A percentile compares a stretch with the other conserved stretches of the same genome.
phyloP scores from a whole-genome alignment of 768 basidiomycete species.

The Serendipita vermifera region DNA sequence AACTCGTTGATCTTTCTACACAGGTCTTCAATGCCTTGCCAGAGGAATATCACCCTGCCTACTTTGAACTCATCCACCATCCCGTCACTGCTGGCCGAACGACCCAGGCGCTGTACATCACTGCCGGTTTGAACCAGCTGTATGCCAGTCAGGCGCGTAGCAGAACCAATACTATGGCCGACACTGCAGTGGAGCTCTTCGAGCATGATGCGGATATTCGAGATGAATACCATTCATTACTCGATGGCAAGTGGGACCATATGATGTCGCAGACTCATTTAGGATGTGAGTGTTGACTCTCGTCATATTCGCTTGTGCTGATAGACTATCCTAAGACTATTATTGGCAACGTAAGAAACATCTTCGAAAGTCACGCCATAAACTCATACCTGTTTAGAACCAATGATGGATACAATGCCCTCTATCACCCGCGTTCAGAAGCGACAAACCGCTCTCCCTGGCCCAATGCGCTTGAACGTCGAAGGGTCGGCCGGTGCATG shows the following conservation, averaged over 20 bases:
- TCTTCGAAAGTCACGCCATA: too few species aligned
- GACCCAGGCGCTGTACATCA: slow-evolving; percentile 43
- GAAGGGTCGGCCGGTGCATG: slow-evolving; percentile 52
- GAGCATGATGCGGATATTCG: slow-evolving; percentile 51
- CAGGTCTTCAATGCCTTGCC: slow-evolving; percentile 43
- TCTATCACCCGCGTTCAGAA: slow-evolving; percentile 37
- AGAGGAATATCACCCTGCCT: slow-evolving; percentile 38
- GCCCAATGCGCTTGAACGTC: slow-evolving; percentile 49
- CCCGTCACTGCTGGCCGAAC: slow-evolving; percentile 47
- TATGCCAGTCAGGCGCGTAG: slow-evolving; percentile 50
- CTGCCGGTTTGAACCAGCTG: slow-evolving; percentile 47
- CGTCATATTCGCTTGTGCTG: not conserved
- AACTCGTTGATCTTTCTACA: slow-evolving; percentile 36
- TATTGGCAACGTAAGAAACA: slow-evolving; percentile 44
- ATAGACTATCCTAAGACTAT: too few species aligned
- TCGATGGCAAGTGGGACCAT: slow-evolving; percentile 36
- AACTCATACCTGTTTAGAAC: slow-evolving; percentile 26
- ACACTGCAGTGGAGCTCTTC: slow-evolving; percentile 42
- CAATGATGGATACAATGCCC: slow-evolving; percentile 53
- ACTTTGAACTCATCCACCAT: slow-evolving; percentile 61
- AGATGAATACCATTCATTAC: slow-evolving; percentile 42
- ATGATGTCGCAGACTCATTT: slow-evolving; percentile 68
- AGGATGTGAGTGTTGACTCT: slow-evolving; percentile 24
- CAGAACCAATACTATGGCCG: slow-evolving; percentile 45
- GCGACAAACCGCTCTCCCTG: slow-evolving; percentile 43